Conservation (phyloP, 139 green algal genomes). For the Micromonas commoda region DNA sequence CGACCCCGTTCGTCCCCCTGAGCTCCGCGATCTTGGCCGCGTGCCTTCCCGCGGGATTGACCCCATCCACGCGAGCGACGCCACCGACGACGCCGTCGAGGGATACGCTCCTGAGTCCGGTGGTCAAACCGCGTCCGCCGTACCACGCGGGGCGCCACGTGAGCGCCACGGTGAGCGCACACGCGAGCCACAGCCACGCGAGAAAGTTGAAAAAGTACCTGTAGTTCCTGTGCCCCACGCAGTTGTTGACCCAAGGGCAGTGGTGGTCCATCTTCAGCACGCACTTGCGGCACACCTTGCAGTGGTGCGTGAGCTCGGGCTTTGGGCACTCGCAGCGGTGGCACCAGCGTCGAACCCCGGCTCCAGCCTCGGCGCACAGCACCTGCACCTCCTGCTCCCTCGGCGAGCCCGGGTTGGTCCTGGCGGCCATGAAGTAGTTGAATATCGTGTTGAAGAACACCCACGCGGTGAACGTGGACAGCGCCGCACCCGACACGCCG, state of each 20-base stretch:
- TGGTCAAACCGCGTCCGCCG: neutral
- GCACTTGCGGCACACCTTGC: constrained; percentile 38
- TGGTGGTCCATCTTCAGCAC: constrained; percentile 57
- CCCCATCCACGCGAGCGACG: neutral
- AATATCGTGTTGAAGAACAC: constrained; percentile 22
- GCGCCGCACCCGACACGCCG: too few species aligned
- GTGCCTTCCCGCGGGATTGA: neutral
- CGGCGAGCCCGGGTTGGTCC: neutral
- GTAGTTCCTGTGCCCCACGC: constrained; percentile 66
- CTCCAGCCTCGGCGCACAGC: neutral
- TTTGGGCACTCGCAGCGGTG: constrained; percentile 28
- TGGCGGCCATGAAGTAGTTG: constrained; percentile 24
- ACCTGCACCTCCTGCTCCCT: neutral
- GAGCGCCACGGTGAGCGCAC: constrained; percentile 38
- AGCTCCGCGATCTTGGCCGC: too few species aligned
- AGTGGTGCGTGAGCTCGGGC: constrained; percentile 35
- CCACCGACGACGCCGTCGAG: neutral
- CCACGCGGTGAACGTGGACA: too few species aligned
- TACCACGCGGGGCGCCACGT: constrained; percentile 19
- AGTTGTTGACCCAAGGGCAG: constrained; percentile 66
- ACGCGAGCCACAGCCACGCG: constrained; percentile 44
- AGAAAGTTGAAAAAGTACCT: constrained; percentile 72
- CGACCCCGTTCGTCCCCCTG: neutral
- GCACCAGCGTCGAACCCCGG: neutral
- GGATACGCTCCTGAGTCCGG: neutral